These are phyloP conservation scores for Marsdenia floribunda DNA, from an alignment of 257 asterid genomes.

Conservation along the genomic window DNA sequence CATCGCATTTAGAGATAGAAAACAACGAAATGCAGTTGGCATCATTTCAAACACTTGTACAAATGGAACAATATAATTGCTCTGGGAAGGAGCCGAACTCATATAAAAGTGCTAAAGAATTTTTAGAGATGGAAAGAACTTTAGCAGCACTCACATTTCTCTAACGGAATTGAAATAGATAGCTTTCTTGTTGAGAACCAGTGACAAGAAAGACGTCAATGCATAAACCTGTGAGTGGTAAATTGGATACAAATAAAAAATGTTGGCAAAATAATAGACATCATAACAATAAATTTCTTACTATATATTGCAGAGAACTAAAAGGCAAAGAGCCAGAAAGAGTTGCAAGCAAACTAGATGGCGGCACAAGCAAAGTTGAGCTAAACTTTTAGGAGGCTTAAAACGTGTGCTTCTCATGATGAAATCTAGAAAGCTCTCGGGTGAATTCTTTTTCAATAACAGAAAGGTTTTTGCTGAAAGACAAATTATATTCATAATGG, in stretches of 20 bases:
- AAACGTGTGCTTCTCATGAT: not conserved
- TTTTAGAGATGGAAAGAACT: not conserved
- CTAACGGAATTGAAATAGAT: conserved; percentile 89
- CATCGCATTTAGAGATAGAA: not conserved
- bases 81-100: not conserved
- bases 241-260: conserved; percentile 20
- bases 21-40: not conserved
- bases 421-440: not conserved
- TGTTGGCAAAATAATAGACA: not conserved
- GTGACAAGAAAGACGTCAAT: conserved; percentile 83
- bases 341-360: not conserved
- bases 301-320: not conserved
- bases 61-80: not conserved
- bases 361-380: not conserved
- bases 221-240: conserved; percentile 78
- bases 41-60: not conserved
- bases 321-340: not conserved
- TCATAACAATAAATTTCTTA: not conserved
- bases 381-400: too few species aligned
- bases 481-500: not conserved
- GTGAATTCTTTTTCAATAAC: not conserved
- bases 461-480: not conserved
- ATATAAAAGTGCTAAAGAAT: not conserved
- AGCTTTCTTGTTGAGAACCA: conserved; percentile 57
- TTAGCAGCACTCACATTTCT: conserved; percentile 67